Percentiles rank a stretch among this genome's conserved stretches.
Conservation (phyloP, 2,329 filamentous ascomycete species). For the Fusarium tanahbumbuense region DNA sequence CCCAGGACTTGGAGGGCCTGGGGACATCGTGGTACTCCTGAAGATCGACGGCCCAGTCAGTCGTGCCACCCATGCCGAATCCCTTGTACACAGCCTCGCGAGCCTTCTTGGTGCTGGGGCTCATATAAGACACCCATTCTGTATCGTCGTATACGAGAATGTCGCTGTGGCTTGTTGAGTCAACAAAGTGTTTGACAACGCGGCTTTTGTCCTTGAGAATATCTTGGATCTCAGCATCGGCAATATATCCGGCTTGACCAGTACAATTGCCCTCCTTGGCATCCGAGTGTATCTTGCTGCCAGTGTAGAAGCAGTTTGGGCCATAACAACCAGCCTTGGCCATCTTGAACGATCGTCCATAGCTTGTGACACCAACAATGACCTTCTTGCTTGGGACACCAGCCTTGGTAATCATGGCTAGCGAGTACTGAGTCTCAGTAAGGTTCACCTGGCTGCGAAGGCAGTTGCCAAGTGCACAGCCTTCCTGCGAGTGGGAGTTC, state of each 20-base stretch:
- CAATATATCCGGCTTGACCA: not conserved
- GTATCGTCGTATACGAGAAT: not conserved
- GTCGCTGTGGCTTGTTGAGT: not conserved
- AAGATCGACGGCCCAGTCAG: not conserved
- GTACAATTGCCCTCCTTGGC: slow-evolving; percentile 1
- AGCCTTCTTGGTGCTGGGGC: not conserved
- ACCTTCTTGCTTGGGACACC: not conserved
- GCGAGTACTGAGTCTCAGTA: slow-evolving; percentile 1
- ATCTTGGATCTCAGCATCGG: not conserved
- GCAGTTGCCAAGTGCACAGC: not conserved
- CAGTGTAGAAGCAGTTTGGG: not conserved
- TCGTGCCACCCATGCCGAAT: not conserved
- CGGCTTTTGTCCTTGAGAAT: slow-evolving; percentile 1
- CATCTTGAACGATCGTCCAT: not conserved
- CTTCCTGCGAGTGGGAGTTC: not conserved
- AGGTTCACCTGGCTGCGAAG: slow-evolving; percentile 7
- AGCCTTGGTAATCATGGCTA: slow-evolving; percentile 1
- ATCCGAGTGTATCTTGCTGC: not conserved
- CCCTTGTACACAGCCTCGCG: not conserved
- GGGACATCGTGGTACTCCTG: not conserved
- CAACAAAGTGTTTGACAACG: not conserved
- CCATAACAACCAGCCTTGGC: not conserved
- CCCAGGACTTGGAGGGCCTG: not conserved
- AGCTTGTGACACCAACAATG: slow-evolving; percentile 1
- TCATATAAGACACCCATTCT: slow-evolving; percentile 5